Evolutionary conservation across 2,329 filamentous ascomycete genomes (phyloP).

Genomic region (Leptographium galeiforme): DNA sequence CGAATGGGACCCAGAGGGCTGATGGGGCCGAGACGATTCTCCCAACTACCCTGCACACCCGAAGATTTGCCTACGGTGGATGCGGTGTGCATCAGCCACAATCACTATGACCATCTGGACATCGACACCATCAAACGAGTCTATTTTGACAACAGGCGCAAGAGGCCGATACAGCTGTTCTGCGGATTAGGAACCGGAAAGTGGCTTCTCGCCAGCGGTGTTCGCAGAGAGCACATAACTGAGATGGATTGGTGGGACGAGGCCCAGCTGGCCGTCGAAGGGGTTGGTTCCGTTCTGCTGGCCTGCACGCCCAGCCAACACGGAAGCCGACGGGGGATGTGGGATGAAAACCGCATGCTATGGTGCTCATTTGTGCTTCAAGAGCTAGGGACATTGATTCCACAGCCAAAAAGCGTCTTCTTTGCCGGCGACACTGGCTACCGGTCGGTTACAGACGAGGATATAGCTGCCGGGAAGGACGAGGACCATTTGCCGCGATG

Average conservation of each 20-base stretch:
- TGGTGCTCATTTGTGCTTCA: conserved; percentile 53
- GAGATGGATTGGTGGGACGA: conserved; percentile 70
- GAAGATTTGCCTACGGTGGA: conserved; percentile 37
- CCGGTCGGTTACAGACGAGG: conserved; percentile 2
- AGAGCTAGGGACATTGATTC: conserved; percentile 31
- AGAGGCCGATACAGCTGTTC: conserved; percentile 40
- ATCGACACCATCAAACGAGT: conserved; percentile 27
- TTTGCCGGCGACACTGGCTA: conserved; percentile 64
- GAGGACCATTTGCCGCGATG: conserved; percentile 41
- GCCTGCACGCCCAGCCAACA: conserved; percentile 60
- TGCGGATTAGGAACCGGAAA: conserved; percentile 51
- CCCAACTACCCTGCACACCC: conserved; percentile 32
- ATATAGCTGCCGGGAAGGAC: background rate
- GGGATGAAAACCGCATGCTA: conserved; percentile 47
- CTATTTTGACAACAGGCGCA: conserved; percentile 18
- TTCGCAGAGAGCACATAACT: conserved; percentile 39
- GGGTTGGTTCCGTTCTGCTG: conserved; percentile 32
- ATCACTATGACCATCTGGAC: conserved; percentile 44
- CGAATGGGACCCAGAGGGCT: conserved; percentile 25
- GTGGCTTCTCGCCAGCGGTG: conserved; percentile 47
- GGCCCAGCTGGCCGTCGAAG: conserved; percentile 15
- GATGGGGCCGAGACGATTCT: conserved; percentile 35
- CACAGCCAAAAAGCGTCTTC: conserved; percentile 21
- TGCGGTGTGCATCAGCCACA: conserved; percentile 37
- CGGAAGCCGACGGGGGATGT: conserved; percentile 40